Evolutionary conservation across 306 rosid species (phyloP).

Genomic region (Malus sylvestris): DNA sequence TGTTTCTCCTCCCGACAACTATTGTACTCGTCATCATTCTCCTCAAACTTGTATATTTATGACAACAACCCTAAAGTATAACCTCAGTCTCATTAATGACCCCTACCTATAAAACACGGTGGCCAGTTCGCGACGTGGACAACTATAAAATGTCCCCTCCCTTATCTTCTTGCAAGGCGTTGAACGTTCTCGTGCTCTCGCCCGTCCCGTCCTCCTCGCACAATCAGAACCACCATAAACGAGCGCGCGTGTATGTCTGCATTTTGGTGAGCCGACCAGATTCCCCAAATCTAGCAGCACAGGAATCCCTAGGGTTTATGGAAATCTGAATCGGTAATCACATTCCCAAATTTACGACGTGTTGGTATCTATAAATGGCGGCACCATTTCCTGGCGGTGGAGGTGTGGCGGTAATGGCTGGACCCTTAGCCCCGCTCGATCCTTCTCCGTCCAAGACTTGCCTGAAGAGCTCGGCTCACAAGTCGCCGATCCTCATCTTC

Average conservation of each 20-base stretch:
- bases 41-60: not conserved
- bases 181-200: not conserved
- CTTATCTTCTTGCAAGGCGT: not conserved
- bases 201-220: not conserved
- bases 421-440: conserved; percentile 23
- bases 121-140: conserved; percentile 17
- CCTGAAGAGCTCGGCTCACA: conserved; percentile 15
- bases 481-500: conserved; percentile 42
- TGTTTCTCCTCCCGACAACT: not conserved
- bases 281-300: not conserved
- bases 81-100: no score
- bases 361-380: conserved; percentile 27
- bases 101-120: not conserved
- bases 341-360: not conserved
- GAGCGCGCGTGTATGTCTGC: not conserved
- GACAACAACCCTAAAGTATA: no score
- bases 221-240: not conserved
- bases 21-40: not conserved
- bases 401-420: conserved; percentile 36
- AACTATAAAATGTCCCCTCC: not conserved
- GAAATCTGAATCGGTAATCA: conserved; percentile 21
- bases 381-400: conserved; percentile 35
- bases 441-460: conserved; percentile 19
- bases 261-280: not conserved
- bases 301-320: not conserved